Conservation (phyloP, 345 rosid genomes). For the Populus deltoides region DNA sequence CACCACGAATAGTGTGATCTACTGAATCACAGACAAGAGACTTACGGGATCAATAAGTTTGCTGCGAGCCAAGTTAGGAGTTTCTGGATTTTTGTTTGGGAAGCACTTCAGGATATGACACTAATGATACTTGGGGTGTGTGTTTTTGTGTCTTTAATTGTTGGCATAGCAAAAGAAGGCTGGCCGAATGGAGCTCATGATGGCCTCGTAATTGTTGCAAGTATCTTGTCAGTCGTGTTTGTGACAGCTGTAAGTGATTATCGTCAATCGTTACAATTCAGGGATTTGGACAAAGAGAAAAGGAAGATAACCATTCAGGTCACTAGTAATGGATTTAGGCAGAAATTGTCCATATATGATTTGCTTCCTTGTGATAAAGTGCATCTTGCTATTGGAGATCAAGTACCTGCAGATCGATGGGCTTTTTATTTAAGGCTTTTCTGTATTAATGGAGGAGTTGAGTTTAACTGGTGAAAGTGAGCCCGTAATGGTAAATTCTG, state of each 20-base stretch:
- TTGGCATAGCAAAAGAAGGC: slow-evolving; percentile 87
- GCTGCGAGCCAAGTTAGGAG: slow-evolving; percentile 60
- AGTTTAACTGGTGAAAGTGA: slow-evolving; percentile 95
- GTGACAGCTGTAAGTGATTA: slow-evolving; percentile 89
- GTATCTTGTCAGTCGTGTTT: slow-evolving; percentile 79
- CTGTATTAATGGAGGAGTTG: slow-evolving; percentile 76
- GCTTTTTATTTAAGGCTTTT: slow-evolving; percentile 79
- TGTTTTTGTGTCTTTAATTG: slow-evolving; percentile 81
- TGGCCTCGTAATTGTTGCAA: slow-evolving; percentile 87
- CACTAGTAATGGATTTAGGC: slow-evolving; percentile 75
- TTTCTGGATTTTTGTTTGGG: slow-evolving; percentile 89
- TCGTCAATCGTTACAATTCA: slow-evolving; percentile 83
- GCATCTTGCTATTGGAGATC: slow-evolving; percentile 86
- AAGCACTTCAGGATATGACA: slow-evolving; percentile 94
- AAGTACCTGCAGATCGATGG: slow-evolving; percentile 98
- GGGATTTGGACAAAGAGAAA: slow-evolving; percentile 86
- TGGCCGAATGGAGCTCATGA: slow-evolving; percentile 96
- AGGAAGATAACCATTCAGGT: slow-evolving; percentile 83
- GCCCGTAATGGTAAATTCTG: slow-evolving; percentile 59
- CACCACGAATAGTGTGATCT: slow-evolving; percentile 24
- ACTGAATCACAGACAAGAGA: slow-evolving; percentile 56
- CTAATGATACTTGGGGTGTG: slow-evolving; percentile 88
- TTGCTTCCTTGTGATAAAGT: slow-evolving; percentile 87
- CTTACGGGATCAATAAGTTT: slow-evolving; percentile 78
- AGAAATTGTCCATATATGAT: slow-evolving; percentile 81